These are phyloP conservation scores for Entrophospora sp. DNA, from an alignment of 192 early-diverging fungal species.

Conservation along the genomic window DNA sequence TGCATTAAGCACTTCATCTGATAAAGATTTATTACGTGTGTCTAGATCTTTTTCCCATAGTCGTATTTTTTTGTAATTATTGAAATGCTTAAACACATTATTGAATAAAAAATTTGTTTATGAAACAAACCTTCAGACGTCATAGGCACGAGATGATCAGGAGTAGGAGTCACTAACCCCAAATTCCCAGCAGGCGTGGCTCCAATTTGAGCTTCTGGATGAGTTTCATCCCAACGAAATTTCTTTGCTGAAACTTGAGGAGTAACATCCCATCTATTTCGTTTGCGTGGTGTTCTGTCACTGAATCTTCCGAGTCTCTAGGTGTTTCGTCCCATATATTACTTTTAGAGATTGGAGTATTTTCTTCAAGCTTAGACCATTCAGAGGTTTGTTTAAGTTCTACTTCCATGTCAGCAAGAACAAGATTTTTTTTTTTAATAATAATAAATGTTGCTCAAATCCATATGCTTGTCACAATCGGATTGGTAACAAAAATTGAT, in stretches of 20 bases:
- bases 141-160: slow-evolving; percentile 72
- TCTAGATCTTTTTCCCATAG: slow-evolving; percentile 79
- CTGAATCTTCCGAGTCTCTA: slow-evolving; percentile 30
- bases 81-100: too few species aligned
- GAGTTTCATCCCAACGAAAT: slow-evolving; percentile 94
- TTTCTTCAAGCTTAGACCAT: slow-evolving; percentile 42
- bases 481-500: too few species aligned
- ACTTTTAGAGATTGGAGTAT: slow-evolving; percentile 34
- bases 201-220: slow-evolving; percentile 44
- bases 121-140: slow-evolving; percentile 66
- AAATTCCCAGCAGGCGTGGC: slow-evolving; percentile 72
- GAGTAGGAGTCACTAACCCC: slow-evolving; percentile 72
- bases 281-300: slow-evolving; percentile 39
- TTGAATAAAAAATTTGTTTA: too few species aligned
- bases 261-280: slow-evolving; percentile 76
- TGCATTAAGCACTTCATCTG: slow-evolving; percentile 92
- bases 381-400: slow-evolving; percentile 43
- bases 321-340: slow-evolving; percentile 86
- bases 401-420: slow-evolving; percentile 59
- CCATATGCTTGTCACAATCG: too few species aligned
- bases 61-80: slow-evolving; percentile 37
- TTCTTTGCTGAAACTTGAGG: slow-evolving; percentile 63
- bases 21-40: slow-evolving; percentile 72
- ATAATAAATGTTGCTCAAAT: too few species aligned
- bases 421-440: too few species aligned